Evolutionary conservation across 768 basidiomycete species (phyloP), one percentile per base, ranked within the genome.

Genomic region (Tricholoma furcatifolium): DNA sequence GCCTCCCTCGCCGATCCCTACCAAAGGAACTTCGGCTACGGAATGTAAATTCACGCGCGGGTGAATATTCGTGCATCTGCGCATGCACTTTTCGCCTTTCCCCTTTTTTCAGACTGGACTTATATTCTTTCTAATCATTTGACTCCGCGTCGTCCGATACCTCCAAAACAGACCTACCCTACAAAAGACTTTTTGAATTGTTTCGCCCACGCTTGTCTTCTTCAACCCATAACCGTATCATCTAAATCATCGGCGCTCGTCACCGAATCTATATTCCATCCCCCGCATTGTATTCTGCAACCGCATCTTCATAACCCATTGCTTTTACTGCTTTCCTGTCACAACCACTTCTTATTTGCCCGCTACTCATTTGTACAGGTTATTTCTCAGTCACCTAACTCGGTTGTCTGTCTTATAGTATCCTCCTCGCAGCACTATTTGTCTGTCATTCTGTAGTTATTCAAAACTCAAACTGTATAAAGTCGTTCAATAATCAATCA

Each of bases 381-480:
- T 79, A 79, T 75, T 67, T 65, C 65, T 68, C 73, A 74, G 70
- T 70, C 70, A 73, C 67, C 73, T 73, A 74, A 74, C 72, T 75
- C 74, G 74, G 73, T 77, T 78, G 81, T 83, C 80, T 84, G 83
- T 81, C 74, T 83, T 77, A 84, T 83, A 83, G 80, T 82, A 78
- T 67, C 64, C 67, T 65, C 71, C 60, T 77, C 75, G 76, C 78
- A 80, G 78, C 79, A 76, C 76, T 80, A 80, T 79, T 80, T 74
- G 77, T 75, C 75, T 81, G 78, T 78, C 78, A 80, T 78, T 79
- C 75, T 85, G 83, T 87, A 87, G 82, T 85, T 81, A 79, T 82
- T 79, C 75, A 62, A 67, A 27, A 66, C 66, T 65, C 61, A 70
- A 74, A 67, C 70, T 81, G 78, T 80, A 80, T 78, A 79, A 78